Percentiles rank a stretch among this genome's conserved stretches.
Evolutionary conservation across 768 basidiomycete genomes (phyloP).

Genomic region (Trametes cinnabarina): DNA sequence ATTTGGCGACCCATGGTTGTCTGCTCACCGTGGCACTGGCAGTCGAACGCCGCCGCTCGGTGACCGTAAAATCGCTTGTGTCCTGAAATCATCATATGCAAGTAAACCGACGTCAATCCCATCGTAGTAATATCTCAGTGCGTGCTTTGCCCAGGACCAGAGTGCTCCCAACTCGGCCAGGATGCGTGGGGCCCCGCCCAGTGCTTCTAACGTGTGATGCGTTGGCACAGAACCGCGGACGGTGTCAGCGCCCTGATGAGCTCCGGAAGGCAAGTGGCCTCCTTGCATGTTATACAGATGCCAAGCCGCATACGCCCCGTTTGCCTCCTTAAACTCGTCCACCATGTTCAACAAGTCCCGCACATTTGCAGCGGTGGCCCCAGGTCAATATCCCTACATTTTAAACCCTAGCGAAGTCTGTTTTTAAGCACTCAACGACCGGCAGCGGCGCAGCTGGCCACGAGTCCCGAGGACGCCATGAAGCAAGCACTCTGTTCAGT

Average conservation of each 20-base stretch:
- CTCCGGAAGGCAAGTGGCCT: not conserved
- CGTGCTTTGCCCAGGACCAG: no score
- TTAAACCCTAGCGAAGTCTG: not conserved
- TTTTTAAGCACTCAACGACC: no score
- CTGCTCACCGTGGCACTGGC: no score
- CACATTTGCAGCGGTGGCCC: not conserved
- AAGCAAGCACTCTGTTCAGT: slow-evolving; percentile 28
- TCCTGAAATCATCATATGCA: no score
- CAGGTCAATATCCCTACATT: not conserved
- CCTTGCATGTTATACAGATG: not conserved
- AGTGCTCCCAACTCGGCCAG: not conserved
- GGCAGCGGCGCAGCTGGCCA: not conserved
- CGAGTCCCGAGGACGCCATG: slow-evolving; percentile 8
- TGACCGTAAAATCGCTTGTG: no score
- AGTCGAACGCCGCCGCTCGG: no score
- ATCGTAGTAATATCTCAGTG: no score
- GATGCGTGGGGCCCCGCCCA: not conserved
- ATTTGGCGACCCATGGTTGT: no score
- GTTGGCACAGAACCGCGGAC: not conserved
- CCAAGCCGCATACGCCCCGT: not conserved
- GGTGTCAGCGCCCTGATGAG: not conserved
- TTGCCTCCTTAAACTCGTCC: not conserved
- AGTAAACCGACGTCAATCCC: no score
- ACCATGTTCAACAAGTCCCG: slow-evolving; percentile 11
- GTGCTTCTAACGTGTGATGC: not conserved